Conservation (phyloP, 2,329 filamentous ascomycete species). For the Ceratocystis variospora region DNA sequence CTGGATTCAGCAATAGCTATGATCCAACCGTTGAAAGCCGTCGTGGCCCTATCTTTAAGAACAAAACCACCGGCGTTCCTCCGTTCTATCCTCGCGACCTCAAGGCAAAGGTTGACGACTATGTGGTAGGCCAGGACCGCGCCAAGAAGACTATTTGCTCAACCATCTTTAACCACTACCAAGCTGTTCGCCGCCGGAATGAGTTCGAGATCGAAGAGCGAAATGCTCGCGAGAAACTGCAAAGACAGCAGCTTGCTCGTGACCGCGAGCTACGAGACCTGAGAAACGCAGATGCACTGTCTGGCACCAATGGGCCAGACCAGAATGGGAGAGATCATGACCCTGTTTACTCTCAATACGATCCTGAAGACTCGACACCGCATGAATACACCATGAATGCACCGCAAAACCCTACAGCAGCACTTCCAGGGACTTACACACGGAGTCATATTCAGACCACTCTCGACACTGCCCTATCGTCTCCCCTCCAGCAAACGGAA, state of each 20-base stretch:
- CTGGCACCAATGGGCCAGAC: slow-evolving; percentile 19
- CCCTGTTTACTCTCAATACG: slow-evolving; percentile 9
- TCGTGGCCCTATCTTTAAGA: slow-evolving; percentile 44
- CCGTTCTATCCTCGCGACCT: slow-evolving; percentile 54
- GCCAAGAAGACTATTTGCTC: slow-evolving; percentile 89
- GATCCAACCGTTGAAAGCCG: slow-evolving; percentile 40
- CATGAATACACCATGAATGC: slow-evolving; percentile 19
- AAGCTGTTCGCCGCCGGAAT: slow-evolving; percentile 64
- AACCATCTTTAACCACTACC: slow-evolving; percentile 93
- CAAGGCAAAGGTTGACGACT: slow-evolving; percentile 86
- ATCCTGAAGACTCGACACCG: slow-evolving; percentile 22
- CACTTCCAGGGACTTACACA: not conserved
- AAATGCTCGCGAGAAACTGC: slow-evolving; percentile 46
- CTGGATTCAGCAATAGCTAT: slow-evolving; percentile 46
- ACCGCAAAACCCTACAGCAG: not conserved
- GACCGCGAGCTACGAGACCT: slow-evolving; percentile 41
- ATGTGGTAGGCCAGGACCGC: slow-evolving; percentile 88
- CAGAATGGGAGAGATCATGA: slow-evolving; percentile 9
- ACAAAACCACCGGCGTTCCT: slow-evolving; percentile 43
- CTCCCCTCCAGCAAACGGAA: slow-evolving; percentile 37
- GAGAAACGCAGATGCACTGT: slow-evolving; percentile 11
- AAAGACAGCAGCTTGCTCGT: slow-evolving; percentile 56
- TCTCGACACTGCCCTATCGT: slow-evolving; percentile 21
- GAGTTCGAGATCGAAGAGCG: slow-evolving; percentile 59
- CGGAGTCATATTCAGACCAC: slow-evolving; percentile 2